Percentiles rank a stretch among this genome's conserved stretches.
These are phyloP conservation scores for Aechmea fasciata DNA, from an alignment of 176 grass and related monocot species.

Conservation along the genomic window DNA sequence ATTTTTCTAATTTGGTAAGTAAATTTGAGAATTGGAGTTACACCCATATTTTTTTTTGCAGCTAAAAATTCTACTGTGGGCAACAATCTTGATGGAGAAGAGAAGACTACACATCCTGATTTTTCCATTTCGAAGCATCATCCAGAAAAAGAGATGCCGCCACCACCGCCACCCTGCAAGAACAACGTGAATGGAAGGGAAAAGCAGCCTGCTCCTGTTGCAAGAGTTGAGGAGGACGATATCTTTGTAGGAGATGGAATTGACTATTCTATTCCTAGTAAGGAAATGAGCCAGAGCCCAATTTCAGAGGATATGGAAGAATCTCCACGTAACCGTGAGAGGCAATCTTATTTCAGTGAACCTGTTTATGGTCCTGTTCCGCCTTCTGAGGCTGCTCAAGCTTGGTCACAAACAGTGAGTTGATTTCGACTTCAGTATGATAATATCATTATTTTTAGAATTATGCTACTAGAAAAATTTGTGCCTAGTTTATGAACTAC, in stretches of 20 bases:
- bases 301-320: constrained; percentile 85
- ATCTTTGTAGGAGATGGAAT: constrained; percentile 89
- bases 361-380: constrained; percentile 77
- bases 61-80: constrained; percentile 47
- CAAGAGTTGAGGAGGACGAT: constrained; percentile 61
- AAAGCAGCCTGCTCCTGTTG: constrained; percentile 32
- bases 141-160: constrained; percentile 45
- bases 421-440: constrained; percentile 12
- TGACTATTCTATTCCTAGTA: constrained; percentile 72
- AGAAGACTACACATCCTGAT: constrained; percentile 42
- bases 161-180: constrained; percentile 30
- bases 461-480: neutral
- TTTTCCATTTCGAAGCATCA: constrained; percentile 39
- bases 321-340: constrained; percentile 48
- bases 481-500: neutral
- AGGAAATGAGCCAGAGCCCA: constrained; percentile 73
- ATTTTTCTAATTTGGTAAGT: neutral
- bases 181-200: constrained; percentile 45
- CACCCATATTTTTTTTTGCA: constrained; percentile 8
- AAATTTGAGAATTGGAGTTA: neutral
- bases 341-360: constrained; percentile 72
- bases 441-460: neutral
- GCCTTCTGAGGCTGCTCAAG: constrained; percentile 67
- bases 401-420: constrained; percentile 77
- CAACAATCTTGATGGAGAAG: constrained; percentile 39